A percentile compares a stretch with the other conserved stretches of the same genome.
Evolutionary conservation across 169 alveolate genomes (phyloP).

Genomic region (Miamiensis avidus): DNA sequence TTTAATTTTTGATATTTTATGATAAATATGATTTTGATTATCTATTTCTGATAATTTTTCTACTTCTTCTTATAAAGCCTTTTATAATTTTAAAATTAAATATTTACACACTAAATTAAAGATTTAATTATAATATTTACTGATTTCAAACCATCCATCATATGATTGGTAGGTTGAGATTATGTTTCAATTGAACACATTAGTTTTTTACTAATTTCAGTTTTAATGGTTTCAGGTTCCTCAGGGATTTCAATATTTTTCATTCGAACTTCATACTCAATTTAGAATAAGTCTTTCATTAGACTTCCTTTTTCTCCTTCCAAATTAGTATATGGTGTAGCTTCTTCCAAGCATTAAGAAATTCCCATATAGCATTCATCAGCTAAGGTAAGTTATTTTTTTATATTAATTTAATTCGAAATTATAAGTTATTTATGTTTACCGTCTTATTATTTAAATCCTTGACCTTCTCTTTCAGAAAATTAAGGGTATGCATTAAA

Average conservation of each 20-base stretch:
- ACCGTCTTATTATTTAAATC: too few species aligned
- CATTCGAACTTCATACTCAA: background rate
- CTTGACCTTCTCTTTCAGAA: background rate
- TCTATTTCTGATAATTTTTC: slow-evolving; percentile 65
- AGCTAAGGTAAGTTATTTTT: background rate
- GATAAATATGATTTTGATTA: slow-evolving; percentile 54
- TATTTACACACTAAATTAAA: background rate
- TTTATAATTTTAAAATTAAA: background rate
- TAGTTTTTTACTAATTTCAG: background rate
- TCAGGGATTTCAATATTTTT: background rate
- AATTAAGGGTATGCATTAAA: background rate
- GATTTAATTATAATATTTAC: background rate
- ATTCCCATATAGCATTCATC: background rate
- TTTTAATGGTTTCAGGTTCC: background rate
- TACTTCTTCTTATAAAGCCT: slow-evolving; percentile 62
- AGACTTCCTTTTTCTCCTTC: background rate
- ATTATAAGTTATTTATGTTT: background rate
- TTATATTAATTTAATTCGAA: too few species aligned
- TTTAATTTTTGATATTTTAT: slow-evolving; percentile 62
- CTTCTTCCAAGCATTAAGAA: background rate
- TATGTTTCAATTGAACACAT: background rate
- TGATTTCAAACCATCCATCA: background rate
- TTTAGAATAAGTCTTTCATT: background rate
- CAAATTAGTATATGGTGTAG: background rate
- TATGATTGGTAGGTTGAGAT: background rate